Evolutionary conservation across 2,329 filamentous ascomycete genomes (phyloP), one percentile per base, ranked within the genome.

Genomic region (Fusarium decemcellulare): DNA sequence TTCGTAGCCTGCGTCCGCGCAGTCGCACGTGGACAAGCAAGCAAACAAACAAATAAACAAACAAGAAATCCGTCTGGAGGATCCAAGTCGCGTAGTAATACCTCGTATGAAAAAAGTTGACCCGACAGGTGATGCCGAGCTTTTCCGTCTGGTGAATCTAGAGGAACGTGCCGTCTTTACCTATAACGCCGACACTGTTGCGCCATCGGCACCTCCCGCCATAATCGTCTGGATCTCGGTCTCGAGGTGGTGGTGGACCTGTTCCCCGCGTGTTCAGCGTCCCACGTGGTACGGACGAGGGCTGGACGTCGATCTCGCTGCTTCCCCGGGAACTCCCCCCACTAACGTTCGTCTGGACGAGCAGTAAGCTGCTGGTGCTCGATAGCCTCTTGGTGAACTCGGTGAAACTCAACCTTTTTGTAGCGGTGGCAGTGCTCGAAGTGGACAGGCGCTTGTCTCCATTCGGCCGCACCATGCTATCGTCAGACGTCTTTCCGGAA

Each of bases 331-430:
- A 86, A 79, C 85, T 87, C 66, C 79, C 78, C 62, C 78, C 79
- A 72, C 82, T 84, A 63, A 82, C 81, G 74, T 89, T 89, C 64
- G 86, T 86, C 79, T 90, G 87, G 59, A 89, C 82, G 47, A 90
- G 81, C 56, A 91, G 80, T 74, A 89, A 78, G 76, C 85, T 89
- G 74, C 86, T 89, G 54, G 87, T 89, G 75, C 86, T 89, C 71
- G 87, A 90, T 57, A 91, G 76, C 65, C 87, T 82, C 75, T 87
- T 88, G 48, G 87, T 86, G 67, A 90, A 88, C 57, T 91, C 88
- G 70, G 84, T 86, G 69, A 91, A 89, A 79, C 86, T 89, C 59
- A 89, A 82, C 63, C 87, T 83, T 80, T 90, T 90, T 48, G 80
- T 83, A 79, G 89, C 90, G 50, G 80, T 79, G 74, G 89, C 90